phyloP scores from a whole-genome alignment of 441 rosid species.

The Gossypium schwendimanii region DNA sequence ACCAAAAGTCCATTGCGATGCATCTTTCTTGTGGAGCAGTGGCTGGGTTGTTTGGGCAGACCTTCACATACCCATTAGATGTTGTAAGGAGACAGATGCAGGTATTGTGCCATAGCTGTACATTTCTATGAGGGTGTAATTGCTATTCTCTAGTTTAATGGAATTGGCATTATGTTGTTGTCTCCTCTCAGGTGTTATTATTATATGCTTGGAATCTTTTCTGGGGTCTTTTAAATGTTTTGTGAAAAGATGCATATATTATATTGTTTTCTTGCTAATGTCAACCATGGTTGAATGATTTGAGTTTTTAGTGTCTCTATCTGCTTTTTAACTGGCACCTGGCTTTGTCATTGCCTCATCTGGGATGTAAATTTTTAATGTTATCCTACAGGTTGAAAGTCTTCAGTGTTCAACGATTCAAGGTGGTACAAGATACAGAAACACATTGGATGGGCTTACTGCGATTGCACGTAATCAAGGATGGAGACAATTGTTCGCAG shows the following conservation, averaged over 20 bases:
- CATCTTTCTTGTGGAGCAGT: conserved; percentile 91
- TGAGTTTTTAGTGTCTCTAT: not conserved
- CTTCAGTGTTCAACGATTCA: conserved; percentile 42
- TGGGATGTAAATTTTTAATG: conserved; percentile 4
- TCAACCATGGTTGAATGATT: not conserved
- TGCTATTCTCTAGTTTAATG: not conserved
- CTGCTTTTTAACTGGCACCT: not conserved
- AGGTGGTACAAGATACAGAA: conserved; percentile 51
- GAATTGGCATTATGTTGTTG: not conserved
- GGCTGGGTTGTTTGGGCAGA: conserved; percentile 91
- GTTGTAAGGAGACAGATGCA: conserved; percentile 98
- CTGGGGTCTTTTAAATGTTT: not conserved
- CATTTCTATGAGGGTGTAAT: not conserved
- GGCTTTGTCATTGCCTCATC: not conserved
- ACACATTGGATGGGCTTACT: conserved; percentile 63
- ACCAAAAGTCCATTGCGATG: conserved; percentile 73
- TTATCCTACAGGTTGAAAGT: conserved; percentile 57
- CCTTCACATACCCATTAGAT: conserved; percentile 86
- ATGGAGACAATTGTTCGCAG: conserved; percentile 89
- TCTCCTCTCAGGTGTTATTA: not conserved
- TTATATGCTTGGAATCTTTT: not conserved
- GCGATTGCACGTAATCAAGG: conserved; percentile 69
- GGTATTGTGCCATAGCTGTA: conserved; percentile 31
- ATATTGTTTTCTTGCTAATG: not conserved
- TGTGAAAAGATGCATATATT: not conserved